These are phyloP conservation scores for Globisporangium mamillatum DNA, from an alignment of 352 stramenopile species.

Conservation along the genomic window DNA sequence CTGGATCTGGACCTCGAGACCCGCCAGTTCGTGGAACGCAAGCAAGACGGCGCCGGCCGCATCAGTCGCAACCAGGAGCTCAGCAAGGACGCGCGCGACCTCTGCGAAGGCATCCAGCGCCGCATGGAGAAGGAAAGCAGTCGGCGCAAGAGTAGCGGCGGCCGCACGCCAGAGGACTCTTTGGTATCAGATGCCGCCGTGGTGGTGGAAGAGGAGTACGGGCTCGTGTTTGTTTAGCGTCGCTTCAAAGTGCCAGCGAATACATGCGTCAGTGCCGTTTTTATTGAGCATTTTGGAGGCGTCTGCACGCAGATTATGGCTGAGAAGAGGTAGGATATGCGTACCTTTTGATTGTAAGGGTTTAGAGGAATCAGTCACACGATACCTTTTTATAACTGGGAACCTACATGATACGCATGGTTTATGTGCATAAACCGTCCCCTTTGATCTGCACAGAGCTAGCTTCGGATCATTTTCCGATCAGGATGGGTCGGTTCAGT, in stretches of 20 bases:
- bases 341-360: background rate
- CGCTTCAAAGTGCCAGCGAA: background rate
- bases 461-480: background rate
- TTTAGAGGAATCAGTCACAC: background rate
- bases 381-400: too few relatives aligned
- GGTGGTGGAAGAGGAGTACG: constrained; percentile 48
- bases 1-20: constrained; percentile 52
- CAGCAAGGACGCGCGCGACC: constrained; percentile 44
- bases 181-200: constrained; percentile 11
- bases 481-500: background rate
- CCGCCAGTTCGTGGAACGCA: constrained; percentile 30
- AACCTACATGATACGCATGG: too few relatives aligned
- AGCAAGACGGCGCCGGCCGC: constrained; percentile 1
- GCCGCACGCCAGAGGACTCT: constrained; percentile 2
- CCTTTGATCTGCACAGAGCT: background rate
- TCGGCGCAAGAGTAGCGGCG: constrained; percentile 3
- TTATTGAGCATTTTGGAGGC: background rate
- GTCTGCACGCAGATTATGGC: background rate
- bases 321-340: background rate
- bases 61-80: constrained; percentile 58
- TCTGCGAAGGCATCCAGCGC: constrained; percentile 44
- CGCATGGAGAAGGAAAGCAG: constrained; percentile 38
- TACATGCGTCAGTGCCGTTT: constrained; percentile 1
- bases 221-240: constrained; percentile 44
- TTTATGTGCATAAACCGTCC: background rate